These are phyloP conservation scores for Aeschynomene evenia DNA, from an alignment of 306 rosid genomes.

Conservation along the genomic window DNA sequence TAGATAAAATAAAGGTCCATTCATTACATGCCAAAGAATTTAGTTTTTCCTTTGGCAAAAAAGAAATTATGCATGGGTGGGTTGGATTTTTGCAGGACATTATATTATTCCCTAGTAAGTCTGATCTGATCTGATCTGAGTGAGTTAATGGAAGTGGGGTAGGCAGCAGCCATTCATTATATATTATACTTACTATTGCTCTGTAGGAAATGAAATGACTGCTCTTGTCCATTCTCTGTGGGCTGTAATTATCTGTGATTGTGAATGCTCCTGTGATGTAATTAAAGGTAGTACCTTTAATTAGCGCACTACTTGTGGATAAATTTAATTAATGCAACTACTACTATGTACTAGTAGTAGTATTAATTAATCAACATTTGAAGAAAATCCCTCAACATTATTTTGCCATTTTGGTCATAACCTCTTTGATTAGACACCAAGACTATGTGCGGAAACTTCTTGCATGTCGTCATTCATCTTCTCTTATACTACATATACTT, in stretches of 20 bases:
- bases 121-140: no score
- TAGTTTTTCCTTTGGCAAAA: neutral
- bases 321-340: neutral
- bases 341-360: neutral
- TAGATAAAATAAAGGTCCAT: conserved; percentile 6
- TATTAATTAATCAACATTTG: neutral
- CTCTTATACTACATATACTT: no score
- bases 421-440: conserved; percentile 9
- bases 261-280: no score
- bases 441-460: neutral
- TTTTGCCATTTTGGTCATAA: neutral
- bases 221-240: conserved; percentile 20
- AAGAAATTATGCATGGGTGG: neutral
- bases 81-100: conserved; percentile 35
- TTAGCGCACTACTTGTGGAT: neutral
- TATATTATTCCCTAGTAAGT: conserved; percentile 31
- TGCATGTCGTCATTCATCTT: neutral
- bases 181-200: no score
- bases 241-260: no score
- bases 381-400: neutral
- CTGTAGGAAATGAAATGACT: no score
- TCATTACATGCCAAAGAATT: conserved; percentile 1
- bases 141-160: conserved; percentile 30
- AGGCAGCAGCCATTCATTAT: no score
- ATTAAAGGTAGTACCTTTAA: no score